Evolutionary conservation across 352 stramenopile genomes (phyloP), one percentile per base, ranked within the genome.

Genomic region (Elongisporangium senticosum): DNA sequence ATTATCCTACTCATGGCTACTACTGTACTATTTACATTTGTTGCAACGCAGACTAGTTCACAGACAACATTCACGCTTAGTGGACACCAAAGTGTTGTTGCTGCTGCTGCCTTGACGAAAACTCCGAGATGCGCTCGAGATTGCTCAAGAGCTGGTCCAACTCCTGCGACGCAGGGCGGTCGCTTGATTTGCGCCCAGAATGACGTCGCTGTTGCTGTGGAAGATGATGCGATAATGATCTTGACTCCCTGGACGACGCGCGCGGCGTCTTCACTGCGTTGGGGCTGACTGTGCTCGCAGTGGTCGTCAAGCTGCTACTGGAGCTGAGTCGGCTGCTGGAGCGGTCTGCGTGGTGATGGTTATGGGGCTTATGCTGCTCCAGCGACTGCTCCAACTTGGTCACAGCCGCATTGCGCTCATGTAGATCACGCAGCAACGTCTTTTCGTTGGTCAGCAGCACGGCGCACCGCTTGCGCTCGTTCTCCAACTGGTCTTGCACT

Each of bases 361-460:
- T 7, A 7, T 59, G 24, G 26, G 49, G 10, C 47, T 58, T 58
- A 56, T 63, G 48, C 61, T 63, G 4, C 55, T 69, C 4, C 55
- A 49, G 11, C 49, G 37, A 72, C 17, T 68, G 74, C 55, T 91
- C 67, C 11, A 91, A 61, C 59, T 81, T 86, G 15, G 57, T 58
- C 51, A 89, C 71, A 22, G 67, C 67, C 10, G 68, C 49, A 52
- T 83, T 86, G n/a, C 79, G 77, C 53, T 91, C 79, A n/a, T 78
- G 75, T 40, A 91, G 72, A 59, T 91, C 82, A 8, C 78, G 77
- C 50, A 88, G 56, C 51, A 91, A 62, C 11, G 69, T 86, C 61
- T 89, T 87, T 59, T 91, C 82, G 55, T 91, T 89, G 14, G 59
- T 37, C 10, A 88, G 52, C 49, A 91, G 60, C n/a, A 83, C 68